Evolutionary conservation across 768 basidiomycete species (phyloP).

Genomic region (Pleurotus citrinopileatus): DNA sequence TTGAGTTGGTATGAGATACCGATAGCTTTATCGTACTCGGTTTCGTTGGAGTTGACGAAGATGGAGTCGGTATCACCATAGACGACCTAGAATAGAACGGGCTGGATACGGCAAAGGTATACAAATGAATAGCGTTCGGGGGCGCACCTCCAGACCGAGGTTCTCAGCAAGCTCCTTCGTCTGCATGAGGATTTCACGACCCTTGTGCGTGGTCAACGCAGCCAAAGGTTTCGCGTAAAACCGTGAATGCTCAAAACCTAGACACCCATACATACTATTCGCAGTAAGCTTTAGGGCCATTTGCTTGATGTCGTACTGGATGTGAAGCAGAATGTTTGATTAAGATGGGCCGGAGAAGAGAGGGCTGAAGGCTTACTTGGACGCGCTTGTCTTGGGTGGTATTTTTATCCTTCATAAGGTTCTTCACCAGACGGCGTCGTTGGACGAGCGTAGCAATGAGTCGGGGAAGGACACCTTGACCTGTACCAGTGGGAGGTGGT

Average conservation of each 20-base stretch:
- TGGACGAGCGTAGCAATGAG: slow-evolving; percentile 96
- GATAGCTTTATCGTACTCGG: slow-evolving; percentile 82
- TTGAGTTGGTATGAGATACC: slow-evolving; percentile 93
- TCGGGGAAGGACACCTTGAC: slow-evolving; percentile 90
- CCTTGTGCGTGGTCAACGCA: slow-evolving; percentile 95
- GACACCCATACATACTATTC: slow-evolving; percentile 99
- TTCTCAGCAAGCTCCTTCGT: slow-evolving; percentile 92
- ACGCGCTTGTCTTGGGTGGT: slow-evolving; percentile 71
- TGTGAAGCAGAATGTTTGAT: neutral
- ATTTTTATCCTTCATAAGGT: slow-evolving; percentile 87
- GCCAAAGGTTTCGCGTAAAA: slow-evolving; percentile 98
- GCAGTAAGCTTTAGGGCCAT: slow-evolving; percentile 96
- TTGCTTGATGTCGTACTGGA: slow-evolving; percentile 94
- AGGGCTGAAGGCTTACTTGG: slow-evolving; percentile 55
- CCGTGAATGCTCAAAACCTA: slow-evolving; percentile 94
- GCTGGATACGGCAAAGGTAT: too few species aligned
- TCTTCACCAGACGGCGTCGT: slow-evolving; percentile 87
- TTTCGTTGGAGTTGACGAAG: slow-evolving; percentile 95
- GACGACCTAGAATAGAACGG: slow-evolving; percentile 76
- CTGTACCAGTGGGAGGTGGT: slow-evolving; percentile 66
- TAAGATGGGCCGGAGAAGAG: neutral
- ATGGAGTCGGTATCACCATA: slow-evolving; percentile 99
- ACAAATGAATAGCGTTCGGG: neutral
- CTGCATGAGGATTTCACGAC: slow-evolving; percentile 93
- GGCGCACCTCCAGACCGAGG: slow-evolving; percentile 79